phyloP scores from a whole-genome alignment of 108 stramenopile species.

The Cyclotella atomus region DNA sequence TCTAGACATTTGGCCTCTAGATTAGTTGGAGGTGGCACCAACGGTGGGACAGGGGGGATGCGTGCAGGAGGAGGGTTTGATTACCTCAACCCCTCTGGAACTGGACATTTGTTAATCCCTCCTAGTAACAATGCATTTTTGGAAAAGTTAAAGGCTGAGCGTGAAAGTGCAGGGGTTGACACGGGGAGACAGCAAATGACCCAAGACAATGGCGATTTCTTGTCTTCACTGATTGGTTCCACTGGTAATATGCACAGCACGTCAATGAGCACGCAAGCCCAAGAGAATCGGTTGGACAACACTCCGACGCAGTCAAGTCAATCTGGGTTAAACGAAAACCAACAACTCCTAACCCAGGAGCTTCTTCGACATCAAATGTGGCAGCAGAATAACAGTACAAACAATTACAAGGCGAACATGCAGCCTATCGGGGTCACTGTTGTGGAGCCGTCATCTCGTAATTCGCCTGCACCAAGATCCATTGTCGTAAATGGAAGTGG shows the following conservation, averaged over 20 bases:
- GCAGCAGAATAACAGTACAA: slow-evolving; percentile 13
- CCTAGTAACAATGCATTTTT: slow-evolving; percentile 9
- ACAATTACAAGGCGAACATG: slow-evolving; percentile 10
- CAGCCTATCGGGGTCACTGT: slow-evolving; percentile 62
- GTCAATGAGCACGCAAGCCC: not conserved
- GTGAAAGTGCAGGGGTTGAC: not conserved
- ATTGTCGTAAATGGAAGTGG: slow-evolving; percentile 3
- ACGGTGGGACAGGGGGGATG: not conserved
- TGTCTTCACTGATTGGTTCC: not conserved
- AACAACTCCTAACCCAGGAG: slow-evolving; percentile 21
- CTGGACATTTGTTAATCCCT: slow-evolving; percentile 18
- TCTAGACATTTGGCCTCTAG: slow-evolving; percentile 73
- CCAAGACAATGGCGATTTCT: not conserved
- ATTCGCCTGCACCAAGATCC: slow-evolving; percentile 40
- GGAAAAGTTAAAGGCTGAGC: slow-evolving; percentile 20
- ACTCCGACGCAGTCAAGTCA: no score
- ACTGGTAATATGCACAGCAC: not conserved
- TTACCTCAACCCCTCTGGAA: slow-evolving; percentile 19
- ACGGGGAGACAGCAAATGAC: not conserved
- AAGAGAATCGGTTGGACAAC: no score
- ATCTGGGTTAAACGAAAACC: not conserved
- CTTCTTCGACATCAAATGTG: slow-evolving; percentile 12
- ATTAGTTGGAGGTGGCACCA: slow-evolving; percentile 25
- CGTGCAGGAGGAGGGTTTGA: slow-evolving; percentile 21
- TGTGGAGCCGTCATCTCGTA: slow-evolving; percentile 59